These are phyloP conservation scores for Eucalyptus sideroxylon DNA, from an alignment of 345 rosid species.

Conservation along the genomic window DNA sequence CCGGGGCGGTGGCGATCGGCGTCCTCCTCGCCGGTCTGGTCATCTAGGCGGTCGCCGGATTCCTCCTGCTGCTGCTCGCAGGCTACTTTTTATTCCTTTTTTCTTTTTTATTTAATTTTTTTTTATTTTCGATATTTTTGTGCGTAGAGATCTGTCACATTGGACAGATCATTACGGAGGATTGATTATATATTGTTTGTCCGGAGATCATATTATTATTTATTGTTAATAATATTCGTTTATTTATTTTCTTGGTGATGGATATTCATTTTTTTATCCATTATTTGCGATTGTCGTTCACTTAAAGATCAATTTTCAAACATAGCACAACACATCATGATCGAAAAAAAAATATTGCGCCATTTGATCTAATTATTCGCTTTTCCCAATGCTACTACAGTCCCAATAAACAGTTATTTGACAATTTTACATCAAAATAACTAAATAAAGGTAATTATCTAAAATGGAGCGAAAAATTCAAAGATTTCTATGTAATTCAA, in stretches of 20 bases:
- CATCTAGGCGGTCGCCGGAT: not conserved
- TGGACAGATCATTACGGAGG: not conserved
- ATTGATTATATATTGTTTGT: not conserved
- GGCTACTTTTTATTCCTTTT: not conserved
- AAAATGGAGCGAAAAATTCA: not conserved
- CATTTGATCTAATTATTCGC: not conserved
- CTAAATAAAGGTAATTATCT: not conserved
- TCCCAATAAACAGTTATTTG: not conserved
- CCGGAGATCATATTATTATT: not conserved
- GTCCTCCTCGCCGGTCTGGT: conserved; percentile 1
- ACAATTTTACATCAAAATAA: too few relatives aligned
- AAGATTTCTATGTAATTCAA: not conserved
- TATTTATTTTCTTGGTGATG: not conserved
- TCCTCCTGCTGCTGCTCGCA: not conserved
- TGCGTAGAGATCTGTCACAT: not conserved
- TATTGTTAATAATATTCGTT: not conserved
- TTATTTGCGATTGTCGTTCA: not conserved
- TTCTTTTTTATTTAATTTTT: not conserved
- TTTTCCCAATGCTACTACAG: not conserved
- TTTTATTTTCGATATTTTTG: not conserved
- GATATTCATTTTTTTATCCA: not conserved
- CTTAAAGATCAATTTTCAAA: not conserved
- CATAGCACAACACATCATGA: not conserved
- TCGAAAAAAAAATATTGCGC: not conserved
- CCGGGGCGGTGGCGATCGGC: not conserved